Evolutionary conservation across 2,329 filamentous ascomycete species (phyloP), one percentile per base, ranked within the genome.

Genomic region (Coniochaeta hoffmannii): DNA sequence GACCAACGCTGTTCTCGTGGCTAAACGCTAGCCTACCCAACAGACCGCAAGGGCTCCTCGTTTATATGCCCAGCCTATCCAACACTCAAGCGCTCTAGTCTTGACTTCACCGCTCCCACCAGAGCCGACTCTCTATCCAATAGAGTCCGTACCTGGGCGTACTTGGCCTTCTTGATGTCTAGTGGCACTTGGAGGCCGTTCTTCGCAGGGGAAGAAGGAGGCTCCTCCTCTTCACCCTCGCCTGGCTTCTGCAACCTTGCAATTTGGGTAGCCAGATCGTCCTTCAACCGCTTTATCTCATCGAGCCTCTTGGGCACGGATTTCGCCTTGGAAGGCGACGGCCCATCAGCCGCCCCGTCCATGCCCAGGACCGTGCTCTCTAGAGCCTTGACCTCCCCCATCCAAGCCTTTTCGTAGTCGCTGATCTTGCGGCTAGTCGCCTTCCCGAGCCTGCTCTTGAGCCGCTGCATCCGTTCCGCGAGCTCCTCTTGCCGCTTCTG

Each of bases 51-150:
- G 34, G 35, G 15, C 17, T 31, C 24, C 24, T 51, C 19, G 19
- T 17, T 52, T 34, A 17, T 36, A 30, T 12, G 15, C 50, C n/a
- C 46, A 12, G 19, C 56, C 58, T 59, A 65, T 24, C 62, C 64
- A 57, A 74, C 59, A 41, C 69, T 73, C 54, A 89, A 70, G 58
- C 76, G 79, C 66, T 86, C 81, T 59, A 90, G 69, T 56, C 86
- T 76, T 56, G 76, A 76, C 61, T 79, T 83, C 22, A 88, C 79
- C 22, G 82, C 86, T 61, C 89, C 85, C 7, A 89, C 82, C 63
- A 89, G 68, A 5, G 84, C 84, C 50, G 81, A 81, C 70, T 90
- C 86, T 28, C 86, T 74, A 56, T 86, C 83, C 60, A 90, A 70
- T 57, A 88, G 68, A 28, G 71, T 71, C 69, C 82, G 82, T 22